These are phyloP conservation scores for Pyrenochaeta sp. DNA, from an alignment of 2,329 filamentous ascomycete genomes.

Conservation along the genomic window DNA sequence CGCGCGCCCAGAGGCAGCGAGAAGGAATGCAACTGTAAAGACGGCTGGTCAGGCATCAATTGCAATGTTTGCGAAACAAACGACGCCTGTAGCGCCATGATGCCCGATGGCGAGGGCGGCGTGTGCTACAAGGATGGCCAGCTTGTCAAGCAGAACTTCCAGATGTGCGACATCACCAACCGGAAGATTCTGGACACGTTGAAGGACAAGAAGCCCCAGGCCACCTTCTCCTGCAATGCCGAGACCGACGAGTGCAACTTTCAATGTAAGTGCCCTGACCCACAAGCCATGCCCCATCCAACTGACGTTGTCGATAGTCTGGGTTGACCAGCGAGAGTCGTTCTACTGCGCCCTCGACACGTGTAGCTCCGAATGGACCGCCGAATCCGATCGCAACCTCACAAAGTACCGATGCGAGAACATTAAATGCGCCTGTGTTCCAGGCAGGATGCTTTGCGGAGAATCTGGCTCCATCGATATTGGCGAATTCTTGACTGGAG, in stretches of 20 bases:
- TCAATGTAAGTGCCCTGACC: constrained; percentile 71
- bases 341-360: constrained; percentile 93
- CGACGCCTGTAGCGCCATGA: constrained; percentile 84
- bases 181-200: constrained; percentile 88
- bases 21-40: constrained; percentile 78
- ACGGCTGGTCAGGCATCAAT: constrained; percentile 96
- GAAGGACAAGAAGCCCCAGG: constrained; percentile 84
- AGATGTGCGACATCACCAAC: constrained; percentile 98
- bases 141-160: constrained; percentile 92
- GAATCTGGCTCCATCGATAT: constrained; percentile 91
- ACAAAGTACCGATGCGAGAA: constrained; percentile 87
- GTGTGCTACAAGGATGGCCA: constrained; percentile 93
- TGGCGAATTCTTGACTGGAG: constrained; percentile 81
- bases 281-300: not conserved
- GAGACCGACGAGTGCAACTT: constrained; percentile 85
- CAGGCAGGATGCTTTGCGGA: constrained; percentile 92
- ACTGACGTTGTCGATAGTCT: constrained; percentile 69
- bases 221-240: constrained; percentile 89
- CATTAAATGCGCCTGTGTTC: constrained; percentile 85
- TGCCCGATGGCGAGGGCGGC: constrained; percentile 81
- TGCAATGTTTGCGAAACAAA: constrained; percentile 91
- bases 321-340: constrained; percentile 92
- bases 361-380: constrained; percentile 76
- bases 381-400: constrained; percentile 74
- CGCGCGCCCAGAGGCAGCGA: constrained; percentile 75